Percentiles rank a stretch among this genome's conserved stretches.
These are phyloP conservation scores for Hymenoscyphus fraxineus DNA, from an alignment of 2,329 filamentous ascomycete genomes.

Conservation along the genomic window DNA sequence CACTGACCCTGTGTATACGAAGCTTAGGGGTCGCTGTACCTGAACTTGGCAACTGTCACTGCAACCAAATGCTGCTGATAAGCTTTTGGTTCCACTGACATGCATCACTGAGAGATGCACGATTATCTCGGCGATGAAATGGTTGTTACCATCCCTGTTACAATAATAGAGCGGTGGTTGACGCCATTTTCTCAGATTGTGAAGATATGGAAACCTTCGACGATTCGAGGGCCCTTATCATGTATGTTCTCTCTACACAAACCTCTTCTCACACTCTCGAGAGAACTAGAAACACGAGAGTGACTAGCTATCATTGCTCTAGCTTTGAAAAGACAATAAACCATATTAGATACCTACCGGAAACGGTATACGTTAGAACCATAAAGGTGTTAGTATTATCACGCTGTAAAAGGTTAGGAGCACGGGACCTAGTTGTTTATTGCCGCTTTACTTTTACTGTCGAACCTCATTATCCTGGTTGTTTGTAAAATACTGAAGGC, in stretches of 20 bases:
- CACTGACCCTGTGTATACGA: neutral
- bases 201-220: neutral
- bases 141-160: neutral
- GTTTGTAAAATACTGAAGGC: neutral
- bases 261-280: neutral
- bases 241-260: neutral
- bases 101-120: neutral
- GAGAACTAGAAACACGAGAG: no score
- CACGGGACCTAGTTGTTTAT: no score
- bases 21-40: neutral
- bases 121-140: slow-evolving; percentile 1
- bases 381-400: no score
- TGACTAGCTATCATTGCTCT: no score
- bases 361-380: no score
- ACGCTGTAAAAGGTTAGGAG: no score
- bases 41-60: neutral
- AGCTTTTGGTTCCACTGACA: neutral
- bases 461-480: no score
- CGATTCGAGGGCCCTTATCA: neutral
- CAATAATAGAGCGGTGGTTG: neutral
- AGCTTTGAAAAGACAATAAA: no score
- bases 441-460: no score
- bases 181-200: neutral
- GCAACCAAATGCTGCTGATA: slow-evolving; percentile 1
- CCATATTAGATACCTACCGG: no score